Evolutionary conservation across 805 yeast species (phyloP).

Genomic region (Kazachstania bromeliacearum): DNA sequence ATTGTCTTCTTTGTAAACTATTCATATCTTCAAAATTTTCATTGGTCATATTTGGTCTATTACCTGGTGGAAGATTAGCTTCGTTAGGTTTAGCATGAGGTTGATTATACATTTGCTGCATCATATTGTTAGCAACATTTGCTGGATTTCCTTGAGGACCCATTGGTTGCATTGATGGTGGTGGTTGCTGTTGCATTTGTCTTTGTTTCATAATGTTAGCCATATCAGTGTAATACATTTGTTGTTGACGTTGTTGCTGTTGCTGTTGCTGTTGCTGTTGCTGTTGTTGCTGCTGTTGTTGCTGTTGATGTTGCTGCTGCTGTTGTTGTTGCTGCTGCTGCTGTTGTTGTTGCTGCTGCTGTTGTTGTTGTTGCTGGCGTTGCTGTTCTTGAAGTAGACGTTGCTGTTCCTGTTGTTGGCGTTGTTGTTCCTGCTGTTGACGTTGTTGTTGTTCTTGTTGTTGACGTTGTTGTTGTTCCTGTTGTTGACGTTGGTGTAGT

Average conservation of each 20-base stretch:
- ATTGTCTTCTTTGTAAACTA: neutral
- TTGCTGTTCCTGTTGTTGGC: conserved; percentile 3
- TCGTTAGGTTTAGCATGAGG: no score
- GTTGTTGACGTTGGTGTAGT: neutral
- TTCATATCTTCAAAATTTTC: no score
- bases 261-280: conserved; percentile 17
- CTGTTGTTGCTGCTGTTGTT: conserved; percentile 4
- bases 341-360: conserved; percentile 6
- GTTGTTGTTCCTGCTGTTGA: neutral
- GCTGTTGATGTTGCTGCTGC: conserved; percentile 5
- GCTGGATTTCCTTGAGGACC: neutral
- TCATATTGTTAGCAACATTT: neutral
- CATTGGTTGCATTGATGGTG: neutral
- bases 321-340: conserved; percentile 4
- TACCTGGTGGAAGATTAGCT: no score
- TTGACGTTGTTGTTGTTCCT: neutral
- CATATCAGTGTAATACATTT: conserved; percentile 2
- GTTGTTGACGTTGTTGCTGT: conserved; percentile 6
- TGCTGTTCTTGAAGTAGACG: conserved; percentile 1
- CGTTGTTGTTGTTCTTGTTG: conserved; percentile 3
- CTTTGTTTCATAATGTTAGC: conserved; percentile 1
- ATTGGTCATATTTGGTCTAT: neutral
- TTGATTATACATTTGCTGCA: neutral
- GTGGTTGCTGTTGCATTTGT: conserved; percentile 2
- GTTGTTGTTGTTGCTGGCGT: conserved; percentile 2